Evolutionary conservation across 805 yeast genomes (phyloP).

Genomic region (Candida saitoana): DNA sequence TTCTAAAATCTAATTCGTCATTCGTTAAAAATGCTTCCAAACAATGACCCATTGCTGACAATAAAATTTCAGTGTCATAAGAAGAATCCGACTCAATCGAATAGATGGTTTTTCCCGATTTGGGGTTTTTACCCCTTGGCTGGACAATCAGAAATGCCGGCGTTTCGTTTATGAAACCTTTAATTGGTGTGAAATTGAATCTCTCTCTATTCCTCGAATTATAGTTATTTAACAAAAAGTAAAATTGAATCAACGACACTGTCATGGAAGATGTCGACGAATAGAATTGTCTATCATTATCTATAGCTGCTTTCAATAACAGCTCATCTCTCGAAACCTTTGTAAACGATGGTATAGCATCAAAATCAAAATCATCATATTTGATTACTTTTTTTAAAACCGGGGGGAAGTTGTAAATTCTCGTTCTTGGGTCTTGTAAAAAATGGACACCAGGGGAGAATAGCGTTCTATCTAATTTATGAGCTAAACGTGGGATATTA

Average conservation of each 20-base stretch:
- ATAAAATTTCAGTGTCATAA: slow-evolving; percentile 59
- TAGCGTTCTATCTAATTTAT: slow-evolving; percentile 64
- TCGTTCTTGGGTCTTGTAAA: slow-evolving; percentile 72
- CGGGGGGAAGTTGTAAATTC: slow-evolving; percentile 65
- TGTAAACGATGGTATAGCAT: slow-evolving; percentile 51
- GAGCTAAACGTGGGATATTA: slow-evolving; percentile 55
- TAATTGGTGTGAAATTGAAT: slow-evolving; percentile 40
- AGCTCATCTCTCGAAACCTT: slow-evolving; percentile 63
- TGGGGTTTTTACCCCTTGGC: slow-evolving; percentile 34
- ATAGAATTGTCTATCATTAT: slow-evolving; percentile 40
- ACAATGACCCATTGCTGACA: slow-evolving; percentile 73
- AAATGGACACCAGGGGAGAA: slow-evolving; percentile 81
- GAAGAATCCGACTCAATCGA: slow-evolving; percentile 72
- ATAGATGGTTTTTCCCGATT: slow-evolving; percentile 31
- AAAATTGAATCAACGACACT: slow-evolving; percentile 66
- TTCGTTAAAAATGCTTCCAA: slow-evolving; percentile 74
- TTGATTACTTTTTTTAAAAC: slow-evolving; percentile 56
- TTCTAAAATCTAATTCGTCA: slow-evolving; percentile 47
- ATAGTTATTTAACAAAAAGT: slow-evolving; percentile 55
- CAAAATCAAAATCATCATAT: slow-evolving; percentile 63
- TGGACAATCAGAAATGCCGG: slow-evolving; percentile 48
- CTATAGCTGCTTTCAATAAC: slow-evolving; percentile 46
- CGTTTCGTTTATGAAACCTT: slow-evolving; percentile 42
- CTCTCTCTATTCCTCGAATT: slow-evolving; percentile 16
- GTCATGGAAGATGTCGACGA: slow-evolving; percentile 93